Evolutionary conservation across 1,284 basidiomycete species (phyloP), one percentile per base, ranked within the genome.

Genomic region (Heterobasidion annosum): DNA sequence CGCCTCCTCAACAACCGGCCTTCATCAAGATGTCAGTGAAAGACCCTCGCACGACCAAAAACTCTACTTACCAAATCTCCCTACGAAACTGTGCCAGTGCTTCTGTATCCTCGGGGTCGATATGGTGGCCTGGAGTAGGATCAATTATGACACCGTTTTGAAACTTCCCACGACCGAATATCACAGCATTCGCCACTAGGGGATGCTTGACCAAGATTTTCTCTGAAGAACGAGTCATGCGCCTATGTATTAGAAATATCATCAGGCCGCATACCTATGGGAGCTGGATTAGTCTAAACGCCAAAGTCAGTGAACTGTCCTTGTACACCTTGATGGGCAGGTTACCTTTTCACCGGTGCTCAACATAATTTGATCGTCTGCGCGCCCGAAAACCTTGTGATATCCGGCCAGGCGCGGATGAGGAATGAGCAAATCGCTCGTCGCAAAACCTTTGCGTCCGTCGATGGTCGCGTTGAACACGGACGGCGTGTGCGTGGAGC

Each of bases 331-430:
- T 18, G 16, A 53, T 54, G 4, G 8, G 16, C n/a, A 45, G 19
- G 16, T 16, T 8, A 73, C 72, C 67, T 76, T 76, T 59, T 77
- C 74, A 8, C 74, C 75, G n/a, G 68, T 74, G 7, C 64, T 65
- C 52, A 71, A 70, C 52, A 75, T 71, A 32, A 77, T 73, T 53
- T 75, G 73, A 56, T 76, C 74, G 54, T 77, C 74, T 2, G 62
- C 59, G 8, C 75, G 65, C 3, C 75, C 75, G 40, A 64, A 65
- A 52, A 76, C 63, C 55, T 67, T 69, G 70, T 71, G 77, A 8
- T 66, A 63, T 18, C 68, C 68, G 9, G 63, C 57, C 48, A 70
- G 70, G 0, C 65, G 67, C 7, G 74, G 73, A 58, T 78, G 75
- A 9, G 67, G 70, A 2, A 63, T 54, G 18, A 72, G 64, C n/a